Base-by-base conservation (phyloP, 352 stramenopile species). In the Phytophthora melonis region DNA sequence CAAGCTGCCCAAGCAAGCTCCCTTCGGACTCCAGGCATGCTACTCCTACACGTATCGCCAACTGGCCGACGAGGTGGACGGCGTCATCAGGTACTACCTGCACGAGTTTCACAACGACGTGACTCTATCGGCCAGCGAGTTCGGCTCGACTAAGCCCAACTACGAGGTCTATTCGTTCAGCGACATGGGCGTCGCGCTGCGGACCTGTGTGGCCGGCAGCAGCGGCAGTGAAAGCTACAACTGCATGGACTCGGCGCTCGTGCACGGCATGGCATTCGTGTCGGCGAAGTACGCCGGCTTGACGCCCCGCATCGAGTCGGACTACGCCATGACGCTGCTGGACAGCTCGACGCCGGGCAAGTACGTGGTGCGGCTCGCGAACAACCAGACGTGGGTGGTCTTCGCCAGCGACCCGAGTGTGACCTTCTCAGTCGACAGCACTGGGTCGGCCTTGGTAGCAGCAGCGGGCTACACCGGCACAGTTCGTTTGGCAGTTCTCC, bases 381-480 rank as follows among this genome's bases (percentile, higher is more conserved):
- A 89, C 70, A 80, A 78, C 18, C 80, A 88, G 68, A 87, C 68
- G 47, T 91, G 84, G 84, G 81, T 91, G 23, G 66, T 89, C 56
- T 91, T 81, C 63, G 58, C 78, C 1, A 83, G 69, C 57, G 64
- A 67, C 23, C 45, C 64, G 21, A 74, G 70, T 5, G 47, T 32
- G 27, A 68, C 54, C 6, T 81, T 86, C 60, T 79, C 63, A 11
- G 57, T 78, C n/a, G 78, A 83, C 21, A 75, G 67, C 63, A 78
- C 69, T 7, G 71, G 75, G 25, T 69, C 68, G 49, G 77, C 75
- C 0, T 57, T 87, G 27, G 70, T 74, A 21, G 81, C 76, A 1
- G 49, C 68, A 0, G 77, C 52, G 8, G 66, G 63, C 18, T 86
- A 81, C 66, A 80, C 70, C 0, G 81, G 83, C 36, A 82, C 73